Evolutionary conservation across 2,329 filamentous ascomycete genomes (phyloP).

Genomic region (Colletotrichum gloeosporioides): DNA sequence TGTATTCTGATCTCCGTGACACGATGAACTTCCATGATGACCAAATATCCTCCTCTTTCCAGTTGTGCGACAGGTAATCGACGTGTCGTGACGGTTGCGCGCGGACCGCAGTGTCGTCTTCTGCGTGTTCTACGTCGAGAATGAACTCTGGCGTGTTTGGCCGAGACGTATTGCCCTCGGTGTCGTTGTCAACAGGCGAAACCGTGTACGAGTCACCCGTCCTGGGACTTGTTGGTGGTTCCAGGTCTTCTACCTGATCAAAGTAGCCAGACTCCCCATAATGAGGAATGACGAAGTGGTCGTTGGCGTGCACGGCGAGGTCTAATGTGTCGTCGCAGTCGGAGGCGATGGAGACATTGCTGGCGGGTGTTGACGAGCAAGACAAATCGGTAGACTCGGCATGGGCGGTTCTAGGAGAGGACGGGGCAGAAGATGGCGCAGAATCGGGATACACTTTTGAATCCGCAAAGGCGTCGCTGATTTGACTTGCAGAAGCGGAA

Average conservation of each 20-base stretch:
- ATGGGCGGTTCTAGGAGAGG: constrained; percentile 58
- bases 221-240: constrained; percentile 56
- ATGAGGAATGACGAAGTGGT: constrained; percentile 51
- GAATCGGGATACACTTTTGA: constrained; percentile 50
- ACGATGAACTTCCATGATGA: constrained; percentile 95
- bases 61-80: constrained; percentile 93
- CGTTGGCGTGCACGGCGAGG: constrained; percentile 52
- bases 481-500: constrained; percentile 50
- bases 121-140: constrained; percentile 59
- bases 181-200: constrained; percentile 61
- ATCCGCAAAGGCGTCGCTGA: constrained; percentile 52
- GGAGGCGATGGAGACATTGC: constrained; percentile 66
- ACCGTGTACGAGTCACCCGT: constrained; percentile 55
- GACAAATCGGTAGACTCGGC: constrained; percentile 62
- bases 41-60: constrained; percentile 97
- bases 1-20: constrained; percentile 77
- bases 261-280: constrained; percentile 54
- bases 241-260: constrained; percentile 51
- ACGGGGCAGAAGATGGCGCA: constrained; percentile 58
- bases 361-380: constrained; percentile 67
- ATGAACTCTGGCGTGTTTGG: constrained; percentile 61
- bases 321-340: constrained; percentile 54
- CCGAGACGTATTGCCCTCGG: constrained; percentile 55
- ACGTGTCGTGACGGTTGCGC: constrained; percentile 84
- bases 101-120: constrained; percentile 80